Conservation (phyloP, 257 asterid genomes). For the Fraxinus quadrangulata region DNA sequence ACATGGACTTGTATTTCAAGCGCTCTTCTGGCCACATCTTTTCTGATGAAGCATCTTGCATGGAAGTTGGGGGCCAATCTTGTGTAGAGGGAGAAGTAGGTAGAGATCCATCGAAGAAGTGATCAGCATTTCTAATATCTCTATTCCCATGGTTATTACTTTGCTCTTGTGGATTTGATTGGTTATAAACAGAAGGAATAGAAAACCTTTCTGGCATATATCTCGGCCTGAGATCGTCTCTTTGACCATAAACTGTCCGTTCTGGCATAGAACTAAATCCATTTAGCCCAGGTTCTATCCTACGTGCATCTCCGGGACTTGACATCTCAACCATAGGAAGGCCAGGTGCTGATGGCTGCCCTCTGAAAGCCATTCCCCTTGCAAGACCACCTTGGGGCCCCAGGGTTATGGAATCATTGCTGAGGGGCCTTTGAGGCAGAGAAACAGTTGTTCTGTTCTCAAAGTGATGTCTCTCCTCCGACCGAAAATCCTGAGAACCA, state of each 20-base stretch:
- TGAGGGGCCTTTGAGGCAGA: conserved; percentile 9
- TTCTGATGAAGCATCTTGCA: conserved; percentile 49
- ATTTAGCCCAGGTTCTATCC: conserved; percentile 2
- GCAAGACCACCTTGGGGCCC: conserved; percentile 25
- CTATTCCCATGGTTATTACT: conserved; percentile 29
- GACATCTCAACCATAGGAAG: conserved; percentile 16
- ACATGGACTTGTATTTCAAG: conserved; percentile 60
- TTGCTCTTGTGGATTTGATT: conserved; percentile 13
- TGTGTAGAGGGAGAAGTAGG: conserved; percentile 45
- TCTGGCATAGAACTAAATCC: conserved; percentile 21
- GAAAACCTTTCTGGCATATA: conserved; percentile 8
- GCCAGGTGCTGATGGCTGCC: conserved; percentile 20
- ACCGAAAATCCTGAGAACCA: conserved; percentile 71
- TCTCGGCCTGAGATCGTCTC: conserved; percentile 19
- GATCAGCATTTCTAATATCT: conserved; percentile 26
- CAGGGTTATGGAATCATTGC: conserved; percentile 13
- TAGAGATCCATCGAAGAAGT: conserved; percentile 31
- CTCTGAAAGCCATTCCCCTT: conserved; percentile 22
- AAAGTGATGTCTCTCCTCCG: conserved; percentile 58
- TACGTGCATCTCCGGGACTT: conserved; percentile 14
- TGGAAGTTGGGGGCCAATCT: conserved; percentile 37
- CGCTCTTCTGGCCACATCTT: conserved; percentile 57
- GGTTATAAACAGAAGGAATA: conserved; percentile 14
- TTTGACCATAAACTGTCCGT: conserved; percentile 9
- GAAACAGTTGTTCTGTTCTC: conserved; percentile 68